A percentile compares a stretch with the other conserved stretches of the same genome.
These are phyloP conservation scores for Aspergillus fischeri DNA, from an alignment of 2,329 filamentous ascomycete species.

Conservation along the genomic window DNA sequence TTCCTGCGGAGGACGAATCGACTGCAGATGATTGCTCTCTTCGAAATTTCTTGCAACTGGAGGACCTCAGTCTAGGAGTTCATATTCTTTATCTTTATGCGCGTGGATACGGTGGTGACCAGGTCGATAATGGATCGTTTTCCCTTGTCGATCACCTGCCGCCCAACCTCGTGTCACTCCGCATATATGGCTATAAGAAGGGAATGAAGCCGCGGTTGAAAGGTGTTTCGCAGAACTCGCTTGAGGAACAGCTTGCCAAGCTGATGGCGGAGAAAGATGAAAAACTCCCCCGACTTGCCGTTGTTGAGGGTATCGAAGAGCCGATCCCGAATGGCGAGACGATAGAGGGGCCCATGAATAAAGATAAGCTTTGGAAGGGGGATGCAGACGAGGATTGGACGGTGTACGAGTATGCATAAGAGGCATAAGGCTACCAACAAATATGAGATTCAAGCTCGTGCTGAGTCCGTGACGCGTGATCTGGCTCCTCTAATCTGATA, in stretches of 20 bases:
- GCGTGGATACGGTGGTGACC: background rate
- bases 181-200: slow-evolving; percentile 1
- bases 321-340: background rate
- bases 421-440: no score
- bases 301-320: background rate
- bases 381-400: background rate
- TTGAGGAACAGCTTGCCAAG: background rate
- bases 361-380: background rate
- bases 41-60: background rate
- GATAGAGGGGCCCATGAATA: background rate
- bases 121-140: background rate
- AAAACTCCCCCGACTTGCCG: background rate
- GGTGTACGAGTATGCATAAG: background rate
- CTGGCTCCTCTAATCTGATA: no score
- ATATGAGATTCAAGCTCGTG: no score
- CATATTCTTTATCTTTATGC: background rate
- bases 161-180: background rate
- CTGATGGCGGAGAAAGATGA: background rate
- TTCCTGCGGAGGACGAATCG: background rate
- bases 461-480: no score
- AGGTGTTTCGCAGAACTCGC: background rate
- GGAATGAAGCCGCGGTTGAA: background rate
- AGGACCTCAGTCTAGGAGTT: background rate
- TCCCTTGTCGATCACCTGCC: background rate
- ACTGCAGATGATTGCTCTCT: background rate